These are phyloP conservation scores for Arabidopsis lyrata DNA, from an alignment of 441 rosid species.

Conservation along the genomic window DNA sequence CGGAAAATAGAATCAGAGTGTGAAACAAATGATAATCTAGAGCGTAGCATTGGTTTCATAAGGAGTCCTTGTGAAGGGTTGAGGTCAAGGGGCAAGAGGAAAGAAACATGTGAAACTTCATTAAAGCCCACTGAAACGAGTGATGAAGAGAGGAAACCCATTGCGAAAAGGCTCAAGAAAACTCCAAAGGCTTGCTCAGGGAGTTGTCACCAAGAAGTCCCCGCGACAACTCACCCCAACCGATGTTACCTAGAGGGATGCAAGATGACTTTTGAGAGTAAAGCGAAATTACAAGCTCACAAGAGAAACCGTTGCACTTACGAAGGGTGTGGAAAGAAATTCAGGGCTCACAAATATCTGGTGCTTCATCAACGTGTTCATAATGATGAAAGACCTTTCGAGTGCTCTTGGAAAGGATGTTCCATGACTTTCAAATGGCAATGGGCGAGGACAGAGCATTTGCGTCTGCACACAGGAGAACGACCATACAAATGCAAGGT, in stretches of 20 bases:
- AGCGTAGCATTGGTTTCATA: conserved; percentile 55
- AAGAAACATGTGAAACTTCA: conserved; percentile 41
- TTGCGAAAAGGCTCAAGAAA: conserved; percentile 52
- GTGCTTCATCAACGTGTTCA: conserved; percentile 91
- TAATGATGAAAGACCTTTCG: conserved; percentile 84
- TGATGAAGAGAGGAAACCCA: conserved; percentile 46
- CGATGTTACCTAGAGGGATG: conserved; percentile 89
- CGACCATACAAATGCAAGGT: conserved; percentile 89
- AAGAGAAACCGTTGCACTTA: conserved; percentile 78
- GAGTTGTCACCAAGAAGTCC: conserved; percentile 43
- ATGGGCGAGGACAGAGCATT: conserved; percentile 99
- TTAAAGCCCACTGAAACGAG: conserved; percentile 36
- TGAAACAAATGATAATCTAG: conserved; percentile 47
- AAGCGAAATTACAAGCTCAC: conserved; percentile 73
- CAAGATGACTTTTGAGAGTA: conserved; percentile 79
- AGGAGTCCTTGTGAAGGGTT: conserved; percentile 98
- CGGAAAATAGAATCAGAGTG: conserved; percentile 61
- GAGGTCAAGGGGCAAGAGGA: conserved; percentile 77
- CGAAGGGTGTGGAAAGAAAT: conserved; percentile 85
- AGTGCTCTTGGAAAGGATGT: conserved; percentile 93
- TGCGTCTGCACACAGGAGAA: conserved; percentile 94
- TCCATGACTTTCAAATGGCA: conserved; percentile 96
- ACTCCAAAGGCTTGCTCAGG: conserved; percentile 39
- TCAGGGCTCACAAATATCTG: conserved; percentile 85
- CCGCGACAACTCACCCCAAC: conserved; percentile 43